Evolutionary conservation across 257 asterid species (phyloP).

Genomic region (Datura wrightii): DNA sequence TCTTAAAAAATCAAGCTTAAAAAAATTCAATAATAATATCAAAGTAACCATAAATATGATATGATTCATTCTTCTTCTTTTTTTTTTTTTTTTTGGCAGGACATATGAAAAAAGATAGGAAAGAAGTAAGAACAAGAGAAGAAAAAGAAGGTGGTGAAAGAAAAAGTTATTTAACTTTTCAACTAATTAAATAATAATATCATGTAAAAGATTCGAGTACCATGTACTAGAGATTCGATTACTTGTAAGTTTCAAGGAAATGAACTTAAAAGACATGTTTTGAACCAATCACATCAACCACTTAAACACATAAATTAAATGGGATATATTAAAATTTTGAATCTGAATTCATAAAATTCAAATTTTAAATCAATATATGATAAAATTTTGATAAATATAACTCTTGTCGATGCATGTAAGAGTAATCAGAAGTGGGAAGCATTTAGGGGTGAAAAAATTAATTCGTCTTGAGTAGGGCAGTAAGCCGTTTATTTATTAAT

Average conservation of each 20-base stretch:
- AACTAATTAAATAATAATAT: background rate
- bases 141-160: background rate
- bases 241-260: background rate
- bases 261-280: background rate
- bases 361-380: background rate
- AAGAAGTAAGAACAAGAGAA: background rate
- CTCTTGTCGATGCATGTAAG: too few species aligned
- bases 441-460: background rate
- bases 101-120: too few species aligned
- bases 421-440: background rate
- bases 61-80: too few species aligned
- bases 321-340: background rate
- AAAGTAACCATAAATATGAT: too few species aligned
- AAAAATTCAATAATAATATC: background rate
- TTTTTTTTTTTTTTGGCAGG: too few species aligned
- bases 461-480: too few species aligned
- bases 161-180: background rate
- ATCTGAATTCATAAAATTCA: background rate
- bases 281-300: background rate
- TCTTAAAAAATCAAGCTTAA: too few species aligned
- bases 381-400: background rate
- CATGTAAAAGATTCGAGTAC: too few species aligned
- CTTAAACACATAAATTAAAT: background rate
- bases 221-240: background rate
- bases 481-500: background rate